Conservation (phyloP, 2,329 filamentous ascomycete genomes). For the Fusarium setosum region DNA sequence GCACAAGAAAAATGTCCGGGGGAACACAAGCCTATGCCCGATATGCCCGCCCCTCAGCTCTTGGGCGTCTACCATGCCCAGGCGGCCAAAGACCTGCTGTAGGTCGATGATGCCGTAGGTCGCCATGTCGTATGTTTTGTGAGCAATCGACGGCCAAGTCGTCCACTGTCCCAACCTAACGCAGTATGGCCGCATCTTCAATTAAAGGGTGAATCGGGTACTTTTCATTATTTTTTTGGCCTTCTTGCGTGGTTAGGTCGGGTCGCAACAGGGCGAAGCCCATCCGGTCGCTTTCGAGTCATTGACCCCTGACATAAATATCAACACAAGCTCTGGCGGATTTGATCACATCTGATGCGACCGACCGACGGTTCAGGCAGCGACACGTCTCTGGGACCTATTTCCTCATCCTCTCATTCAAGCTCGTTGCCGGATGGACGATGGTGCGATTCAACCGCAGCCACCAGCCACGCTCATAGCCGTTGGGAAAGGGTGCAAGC, state of each 20-base stretch:
- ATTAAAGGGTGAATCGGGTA: background rate
- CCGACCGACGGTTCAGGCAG: constrained; percentile 35
- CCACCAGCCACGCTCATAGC: background rate
- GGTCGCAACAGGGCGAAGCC: background rate
- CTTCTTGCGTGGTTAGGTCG: background rate
- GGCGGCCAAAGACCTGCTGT: constrained; percentile 6
- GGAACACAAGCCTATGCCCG: constrained; percentile 47
- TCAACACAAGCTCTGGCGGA: constrained; percentile 19
- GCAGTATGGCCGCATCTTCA: constrained; percentile 7
- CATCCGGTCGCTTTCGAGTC: constrained; percentile 9
- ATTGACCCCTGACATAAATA: constrained; percentile 1
- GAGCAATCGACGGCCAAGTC: constrained; percentile 7
- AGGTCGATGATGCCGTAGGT: constrained; percentile 13
- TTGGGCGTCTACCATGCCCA: constrained; percentile 16
- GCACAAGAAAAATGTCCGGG: constrained; percentile 52
- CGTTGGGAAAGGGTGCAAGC: constrained; percentile 6
- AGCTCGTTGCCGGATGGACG: constrained; percentile 1
- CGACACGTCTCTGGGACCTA: constrained; percentile 16
- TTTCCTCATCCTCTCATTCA: constrained; percentile 10
- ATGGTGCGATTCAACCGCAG: background rate
- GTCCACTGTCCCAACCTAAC: constrained; percentile 2
- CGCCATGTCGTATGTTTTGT: constrained; percentile 15
- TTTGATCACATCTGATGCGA: constrained; percentile 31
- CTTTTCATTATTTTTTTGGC: background rate
- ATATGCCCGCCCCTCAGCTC: constrained; percentile 29